Percentiles rank a stretch among this genome's conserved stretches.
phyloP scores from a whole-genome alignment of 2,329 filamentous ascomycete species.

The Meredithiella fracta region DNA sequence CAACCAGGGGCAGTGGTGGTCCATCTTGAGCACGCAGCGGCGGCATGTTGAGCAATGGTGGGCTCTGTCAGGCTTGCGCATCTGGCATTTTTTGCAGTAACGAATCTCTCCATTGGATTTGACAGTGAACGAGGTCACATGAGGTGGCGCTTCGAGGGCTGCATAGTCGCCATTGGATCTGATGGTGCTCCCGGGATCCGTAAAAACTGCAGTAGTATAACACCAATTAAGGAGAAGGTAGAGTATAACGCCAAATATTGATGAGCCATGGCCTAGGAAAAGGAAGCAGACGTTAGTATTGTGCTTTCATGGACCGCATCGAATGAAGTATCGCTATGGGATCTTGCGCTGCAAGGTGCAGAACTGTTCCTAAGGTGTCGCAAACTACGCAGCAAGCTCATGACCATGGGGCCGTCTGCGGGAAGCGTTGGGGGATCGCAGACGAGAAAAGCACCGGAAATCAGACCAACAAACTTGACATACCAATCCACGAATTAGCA shows the following conservation, averaged over 20 bases:
- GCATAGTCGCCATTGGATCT: slow-evolving; percentile 52
- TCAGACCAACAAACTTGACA: slow-evolving; percentile 18
- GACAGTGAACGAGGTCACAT: slow-evolving; percentile 66
- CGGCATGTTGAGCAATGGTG: slow-evolving; percentile 95
- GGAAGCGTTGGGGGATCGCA: not conserved
- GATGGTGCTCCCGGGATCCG: slow-evolving; percentile 60
- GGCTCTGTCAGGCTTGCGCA: slow-evolving; percentile 81
- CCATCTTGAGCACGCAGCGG: slow-evolving; percentile 96
- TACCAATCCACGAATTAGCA: slow-evolving; percentile 42
- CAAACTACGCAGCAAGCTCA: no score
- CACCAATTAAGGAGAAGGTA: slow-evolving; percentile 71
- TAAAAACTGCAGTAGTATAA: slow-evolving; percentile 89
- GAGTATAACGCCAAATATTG: slow-evolving; percentile 46
- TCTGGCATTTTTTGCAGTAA: slow-evolving; percentile 96
- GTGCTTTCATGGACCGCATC: no score
- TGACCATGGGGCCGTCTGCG: not conserved
- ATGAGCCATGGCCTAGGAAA: not conserved
- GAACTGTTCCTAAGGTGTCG: not conserved
- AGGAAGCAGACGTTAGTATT: no score
- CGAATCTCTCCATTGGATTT: slow-evolving; percentile 75
- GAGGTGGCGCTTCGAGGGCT: slow-evolving; percentile 34
- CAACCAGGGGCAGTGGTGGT: slow-evolving; percentile 97
- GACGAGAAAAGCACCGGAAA: no score
- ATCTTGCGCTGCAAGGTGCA: not conserved
- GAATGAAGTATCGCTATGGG: no score